phyloP scores from a whole-genome alignment of 805 yeast species.

The Nakazawaea molendinolei region DNA sequence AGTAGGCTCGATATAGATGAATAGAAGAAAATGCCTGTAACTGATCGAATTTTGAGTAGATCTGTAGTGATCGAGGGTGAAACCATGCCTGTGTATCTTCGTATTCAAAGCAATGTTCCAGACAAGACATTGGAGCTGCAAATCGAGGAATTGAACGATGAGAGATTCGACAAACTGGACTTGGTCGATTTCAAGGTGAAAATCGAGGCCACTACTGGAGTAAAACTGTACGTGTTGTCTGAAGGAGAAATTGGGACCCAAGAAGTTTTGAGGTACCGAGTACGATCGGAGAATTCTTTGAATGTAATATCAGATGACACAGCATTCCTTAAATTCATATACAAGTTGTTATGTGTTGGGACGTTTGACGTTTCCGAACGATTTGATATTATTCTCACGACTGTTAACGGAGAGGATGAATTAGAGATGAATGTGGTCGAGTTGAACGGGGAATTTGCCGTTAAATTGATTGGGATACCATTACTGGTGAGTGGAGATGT shows the following conservation, averaged over 20 bases:
- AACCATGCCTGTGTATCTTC: neutral
- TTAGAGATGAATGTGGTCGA: slow-evolving; percentile 1
- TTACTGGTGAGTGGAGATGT: neutral
- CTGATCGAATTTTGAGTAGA: too few relatives aligned
- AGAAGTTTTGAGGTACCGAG: neutral
- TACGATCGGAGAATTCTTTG: slow-evolving; percentile 2
- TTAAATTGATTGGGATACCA: slow-evolving; percentile 3
- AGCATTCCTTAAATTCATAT: neutral
- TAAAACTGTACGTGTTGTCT: neutral
- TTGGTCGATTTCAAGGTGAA: neutral
- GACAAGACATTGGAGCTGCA: neutral
- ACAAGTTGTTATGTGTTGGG: slow-evolving; percentile 1
- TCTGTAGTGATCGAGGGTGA: too few relatives aligned
- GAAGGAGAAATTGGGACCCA: neutral
- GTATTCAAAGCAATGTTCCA: neutral
- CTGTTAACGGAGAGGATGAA: neutral
- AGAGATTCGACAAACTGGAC: too few relatives aligned
- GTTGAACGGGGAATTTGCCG: slow-evolving; percentile 2
- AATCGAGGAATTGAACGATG: neutral
- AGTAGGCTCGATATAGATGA: too few relatives aligned
- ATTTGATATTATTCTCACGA: neutral
- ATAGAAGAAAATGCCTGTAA: too few relatives aligned
- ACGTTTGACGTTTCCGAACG: neutral
- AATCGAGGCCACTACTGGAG: slow-evolving; percentile 5
- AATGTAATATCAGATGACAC: slow-evolving; percentile 1